Percentiles rank a stretch among this genome's conserved stretches.
phyloP scores from a whole-genome alignment of 176 grass and related monocot genomes.

The Thinopyrum elongatum region DNA sequence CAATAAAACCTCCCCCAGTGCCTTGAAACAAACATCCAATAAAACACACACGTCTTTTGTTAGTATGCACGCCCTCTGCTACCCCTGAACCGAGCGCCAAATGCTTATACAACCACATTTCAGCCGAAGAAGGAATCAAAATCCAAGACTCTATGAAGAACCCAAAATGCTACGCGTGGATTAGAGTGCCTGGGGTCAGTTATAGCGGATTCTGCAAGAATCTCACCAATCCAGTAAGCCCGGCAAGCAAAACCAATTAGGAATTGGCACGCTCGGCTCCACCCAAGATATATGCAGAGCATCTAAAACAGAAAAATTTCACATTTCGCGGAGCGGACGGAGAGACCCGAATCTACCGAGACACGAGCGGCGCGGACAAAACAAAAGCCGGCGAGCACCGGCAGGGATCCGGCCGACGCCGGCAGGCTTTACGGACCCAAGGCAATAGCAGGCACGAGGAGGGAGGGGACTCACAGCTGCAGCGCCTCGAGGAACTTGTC shows the following conservation, averaged over 20 bases:
- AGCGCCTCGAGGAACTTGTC: constrained; percentile 83
- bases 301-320: no score
- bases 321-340: background rate
- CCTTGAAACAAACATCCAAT: background rate
- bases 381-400: no score
- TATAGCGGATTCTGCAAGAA: background rate
- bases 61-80: background rate
- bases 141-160: background rate
- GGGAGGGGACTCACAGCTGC: constrained; percentile 51
- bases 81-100: background rate
- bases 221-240: background rate
- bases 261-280: background rate
- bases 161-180: background rate
- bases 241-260: background rate
- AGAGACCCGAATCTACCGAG: no score
- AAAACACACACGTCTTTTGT: background rate
- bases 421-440: no score
- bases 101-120: background rate
- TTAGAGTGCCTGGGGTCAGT: background rate
- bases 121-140: background rate
- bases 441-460: no score
- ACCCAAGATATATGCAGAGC: background rate
- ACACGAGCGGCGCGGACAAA: no score
- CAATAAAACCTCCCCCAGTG: background rate
- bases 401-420: no score